phyloP scores from a whole-genome alignment of 257 asterid genomes.

The Nyctanthes arbortristis region DNA sequence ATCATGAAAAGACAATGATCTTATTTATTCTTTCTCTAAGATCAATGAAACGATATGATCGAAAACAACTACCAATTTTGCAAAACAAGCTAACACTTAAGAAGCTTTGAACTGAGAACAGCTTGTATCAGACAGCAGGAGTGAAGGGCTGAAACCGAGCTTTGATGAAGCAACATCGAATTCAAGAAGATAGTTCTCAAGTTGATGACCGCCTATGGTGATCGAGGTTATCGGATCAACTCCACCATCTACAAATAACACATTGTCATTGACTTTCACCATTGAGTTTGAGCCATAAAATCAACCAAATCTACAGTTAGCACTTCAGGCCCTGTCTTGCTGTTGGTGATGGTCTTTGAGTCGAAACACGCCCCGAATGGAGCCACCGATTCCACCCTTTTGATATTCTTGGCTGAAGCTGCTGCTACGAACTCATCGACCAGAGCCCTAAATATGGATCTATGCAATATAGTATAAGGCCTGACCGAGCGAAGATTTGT shows the following conservation, averaged over 20 bases:
- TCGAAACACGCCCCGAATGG: slow-evolving; percentile 55
- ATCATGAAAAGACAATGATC: background rate
- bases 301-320: slow-evolving; percentile 43
- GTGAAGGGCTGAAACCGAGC: slow-evolving; percentile 46
- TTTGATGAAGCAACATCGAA: slow-evolving; percentile 41
- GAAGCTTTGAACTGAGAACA: slow-evolving; percentile 43
- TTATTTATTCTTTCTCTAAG: background rate
- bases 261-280: slow-evolving; percentile 32
- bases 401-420: slow-evolving; percentile 27
- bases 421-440: slow-evolving; percentile 40
- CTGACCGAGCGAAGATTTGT: slow-evolving; percentile 54
- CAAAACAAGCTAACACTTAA: slow-evolving; percentile 7
- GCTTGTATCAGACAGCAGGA: slow-evolving; percentile 33
- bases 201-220: slow-evolving; percentile 52
- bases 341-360: slow-evolving; percentile 22
- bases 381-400: slow-evolving; percentile 43
- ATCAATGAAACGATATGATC: background rate
- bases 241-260: slow-evolving; percentile 39
- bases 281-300: slow-evolving; percentile 47
- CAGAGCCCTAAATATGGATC: slow-evolving; percentile 40
- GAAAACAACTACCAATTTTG: background rate
- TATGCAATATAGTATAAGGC: slow-evolving; percentile 37
- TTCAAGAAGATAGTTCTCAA: slow-evolving; percentile 52
- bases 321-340: slow-evolving; percentile 37
- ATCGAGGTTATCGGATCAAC: slow-evolving; percentile 36